Base-by-base conservation (phyloP, 345 rosid genomes). In the Hirschfeldia incana region DNA sequence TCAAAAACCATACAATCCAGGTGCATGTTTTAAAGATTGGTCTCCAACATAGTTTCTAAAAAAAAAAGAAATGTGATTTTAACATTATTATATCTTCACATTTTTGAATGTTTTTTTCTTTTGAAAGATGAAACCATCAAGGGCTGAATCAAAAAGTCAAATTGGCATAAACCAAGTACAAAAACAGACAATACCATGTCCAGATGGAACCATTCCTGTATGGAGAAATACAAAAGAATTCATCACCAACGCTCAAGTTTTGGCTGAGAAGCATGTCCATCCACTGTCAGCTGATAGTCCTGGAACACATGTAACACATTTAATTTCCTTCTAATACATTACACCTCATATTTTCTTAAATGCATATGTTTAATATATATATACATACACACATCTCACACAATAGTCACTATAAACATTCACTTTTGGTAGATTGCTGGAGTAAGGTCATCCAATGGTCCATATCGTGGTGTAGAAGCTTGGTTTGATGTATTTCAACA, bases 1-100 rank as follows among this genome's bases (percentile, higher is more conserved):
- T 75, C 57, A 75, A 36, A 66, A 75, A 15, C 33, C 66, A 75
- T 36, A 55, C 2, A 51, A 57, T 75, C 12, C 57, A 75, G 77
- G 70, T 73, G 15, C 59, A 28, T 15, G 3, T 60, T 8, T 60
- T 1, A n/a, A 27, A 72, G 27, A 8, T 37, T 28, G 1, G 37
- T 69, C 9, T 21, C 28, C 16, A 2, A 53, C 29, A 15, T 53
- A 53, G 16, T 51, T 9, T 39, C 9, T 44, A 11, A 29, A 29
- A 29, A 29, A 29, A 29, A 44, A 11, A 11, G 53, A 53, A n/a
- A 53, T 53, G 59, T 53, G 13, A 42, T 42, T 42, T 42, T 42
- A 42, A 42, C 49, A 10, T 42, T 4, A 10, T 13, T 42, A 42
- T 42, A 3, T 42, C 12, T 10, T 11, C 49, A 42, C 49, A 29